These are phyloP conservation scores for Penicillium bialowiezense DNA, from an alignment of 495 filamentous ascomycete genomes.

Conservation along the genomic window DNA sequence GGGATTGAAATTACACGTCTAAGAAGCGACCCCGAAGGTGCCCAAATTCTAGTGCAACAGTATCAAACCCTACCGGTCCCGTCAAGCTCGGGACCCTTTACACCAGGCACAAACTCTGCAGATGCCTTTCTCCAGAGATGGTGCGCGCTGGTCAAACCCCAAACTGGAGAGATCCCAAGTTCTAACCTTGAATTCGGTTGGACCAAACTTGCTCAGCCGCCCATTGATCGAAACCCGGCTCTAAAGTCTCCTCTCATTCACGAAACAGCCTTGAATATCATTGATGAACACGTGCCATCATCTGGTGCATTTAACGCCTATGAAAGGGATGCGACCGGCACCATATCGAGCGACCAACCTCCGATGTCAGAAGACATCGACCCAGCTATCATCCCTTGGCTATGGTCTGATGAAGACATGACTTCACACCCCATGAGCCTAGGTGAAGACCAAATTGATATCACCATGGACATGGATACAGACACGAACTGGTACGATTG, in stretches of 20 bases:
- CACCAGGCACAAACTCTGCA: conserved; percentile 13
- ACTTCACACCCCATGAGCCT: conserved; percentile 7
- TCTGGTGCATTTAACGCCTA: too few species aligned
- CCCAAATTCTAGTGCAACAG: conserved; percentile 25
- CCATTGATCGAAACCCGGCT: too few species aligned
- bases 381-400: conserved; percentile 26
- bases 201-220: too few species aligned
- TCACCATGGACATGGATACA: conserved; percentile 36
- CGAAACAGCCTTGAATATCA: too few species aligned
- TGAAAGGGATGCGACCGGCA: too few species aligned
- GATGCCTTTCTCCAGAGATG: conserved; percentile 37
- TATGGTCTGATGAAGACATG: conserved; percentile 24
- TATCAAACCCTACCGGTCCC: conserved; percentile 30
- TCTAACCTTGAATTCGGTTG: neutral
- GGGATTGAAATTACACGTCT: conserved; percentile 39
- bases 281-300: too few species aligned
- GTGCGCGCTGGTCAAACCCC: conserved; percentile 27
- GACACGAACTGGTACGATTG: conserved; percentile 50
- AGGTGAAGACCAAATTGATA: conserved; percentile 24
- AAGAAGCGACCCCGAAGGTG: conserved; percentile 24
- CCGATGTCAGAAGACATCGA: conserved; percentile 5
- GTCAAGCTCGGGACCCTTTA: conserved; percentile 29
- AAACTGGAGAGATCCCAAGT: neutral
- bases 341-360: too few species aligned
- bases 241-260: too few species aligned